phyloP scores from a whole-genome alignment of 306 rosid species.

The Albizia julibrissin region DNA sequence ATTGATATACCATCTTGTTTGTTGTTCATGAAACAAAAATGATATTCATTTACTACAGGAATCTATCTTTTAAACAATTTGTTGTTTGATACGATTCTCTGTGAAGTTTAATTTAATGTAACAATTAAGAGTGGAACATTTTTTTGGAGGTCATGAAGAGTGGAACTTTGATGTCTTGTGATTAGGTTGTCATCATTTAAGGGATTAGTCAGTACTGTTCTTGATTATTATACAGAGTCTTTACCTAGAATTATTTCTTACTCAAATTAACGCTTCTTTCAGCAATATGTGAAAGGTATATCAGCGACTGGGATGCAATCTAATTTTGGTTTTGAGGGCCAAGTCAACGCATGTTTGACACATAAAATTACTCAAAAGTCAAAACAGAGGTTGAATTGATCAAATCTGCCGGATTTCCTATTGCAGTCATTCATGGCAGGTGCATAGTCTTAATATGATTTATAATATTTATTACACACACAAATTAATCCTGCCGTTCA shows the following conservation, averaged over 20 bases:
- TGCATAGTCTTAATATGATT: slow-evolving; percentile 31
- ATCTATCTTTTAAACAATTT: not conserved
- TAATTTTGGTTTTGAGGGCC: slow-evolving; percentile 82
- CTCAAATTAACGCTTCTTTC: slow-evolving; percentile 38
- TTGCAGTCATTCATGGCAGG: slow-evolving; percentile 96
- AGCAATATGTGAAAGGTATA: slow-evolving; percentile 90
- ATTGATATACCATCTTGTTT: not conserved
- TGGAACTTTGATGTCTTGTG: not conserved
- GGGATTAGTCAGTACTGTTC: slow-evolving; percentile 6
- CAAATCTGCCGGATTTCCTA: slow-evolving; percentile 75
- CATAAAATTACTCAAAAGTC: slow-evolving; percentile 74
- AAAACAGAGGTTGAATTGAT: slow-evolving; percentile 70
- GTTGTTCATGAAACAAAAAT: not conserved
- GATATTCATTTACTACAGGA: not conserved
- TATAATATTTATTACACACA: not conserved
- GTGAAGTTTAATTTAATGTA: slow-evolving; percentile 1
- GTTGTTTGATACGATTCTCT: not conserved
- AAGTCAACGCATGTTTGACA: slow-evolving; percentile 88
- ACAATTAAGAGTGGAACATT: not conserved
- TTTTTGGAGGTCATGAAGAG: not conserved
- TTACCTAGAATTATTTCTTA: slow-evolving; percentile 22
- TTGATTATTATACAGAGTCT: not conserved
- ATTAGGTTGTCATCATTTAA: not conserved
- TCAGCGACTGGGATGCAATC: slow-evolving; percentile 89
- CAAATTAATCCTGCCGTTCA: no score